Percentiles rank a stretch among this genome's conserved stretches.
These are phyloP conservation scores for Calocybe cyanea DNA, from an alignment of 768 basidiomycete species.

Conservation along the genomic window DNA sequence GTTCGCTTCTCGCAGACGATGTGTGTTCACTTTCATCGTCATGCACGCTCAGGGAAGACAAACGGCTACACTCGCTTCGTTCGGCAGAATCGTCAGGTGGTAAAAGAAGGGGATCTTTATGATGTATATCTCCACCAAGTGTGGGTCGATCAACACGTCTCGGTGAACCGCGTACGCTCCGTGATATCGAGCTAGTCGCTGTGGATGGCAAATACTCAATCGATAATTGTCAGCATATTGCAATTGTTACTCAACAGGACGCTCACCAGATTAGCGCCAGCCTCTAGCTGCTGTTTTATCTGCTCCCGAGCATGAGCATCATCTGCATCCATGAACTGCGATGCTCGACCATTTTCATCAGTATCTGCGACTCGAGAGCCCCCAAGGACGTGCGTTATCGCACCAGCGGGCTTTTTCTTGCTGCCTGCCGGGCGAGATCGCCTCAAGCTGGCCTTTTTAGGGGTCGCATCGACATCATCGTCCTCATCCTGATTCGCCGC, in stretches of 20 bases:
- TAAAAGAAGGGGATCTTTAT: slow-evolving; percentile 38
- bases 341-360: slow-evolving; percentile 55
- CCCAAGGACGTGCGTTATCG: slow-evolving; percentile 11
- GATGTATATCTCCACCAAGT: slow-evolving; percentile 35
- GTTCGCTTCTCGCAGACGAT: slow-evolving; percentile 39
- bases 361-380: slow-evolving; percentile 24
- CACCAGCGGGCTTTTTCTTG: slow-evolving; percentile 22
- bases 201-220: slow-evolving; percentile 59
- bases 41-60: slow-evolving; percentile 40
- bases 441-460: slow-evolving; percentile 47
- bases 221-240: slow-evolving; percentile 2
- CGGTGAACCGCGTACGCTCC: slow-evolving; percentile 69
- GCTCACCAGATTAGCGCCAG: slow-evolving; percentile 68
- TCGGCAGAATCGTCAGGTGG: slow-evolving; percentile 42
- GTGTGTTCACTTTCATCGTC: slow-evolving; percentile 58
- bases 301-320: slow-evolving; percentile 80
- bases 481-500: slow-evolving; percentile 32
- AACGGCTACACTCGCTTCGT: slow-evolving; percentile 38
- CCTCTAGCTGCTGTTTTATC: slow-evolving; percentile 79
- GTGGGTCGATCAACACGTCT: slow-evolving; percentile 49
- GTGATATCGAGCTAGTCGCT: slow-evolving; percentile 57
- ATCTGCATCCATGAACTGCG: slow-evolving; percentile 90
- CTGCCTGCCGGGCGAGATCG: slow-evolving; percentile 26
- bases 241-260: slow-evolving; percentile 1
- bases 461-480: slow-evolving; percentile 55